Evolutionary conservation across 495 filamentous ascomycete species (phyloP).

Genomic region (Paragyromitra xinjiangensis): DNA sequence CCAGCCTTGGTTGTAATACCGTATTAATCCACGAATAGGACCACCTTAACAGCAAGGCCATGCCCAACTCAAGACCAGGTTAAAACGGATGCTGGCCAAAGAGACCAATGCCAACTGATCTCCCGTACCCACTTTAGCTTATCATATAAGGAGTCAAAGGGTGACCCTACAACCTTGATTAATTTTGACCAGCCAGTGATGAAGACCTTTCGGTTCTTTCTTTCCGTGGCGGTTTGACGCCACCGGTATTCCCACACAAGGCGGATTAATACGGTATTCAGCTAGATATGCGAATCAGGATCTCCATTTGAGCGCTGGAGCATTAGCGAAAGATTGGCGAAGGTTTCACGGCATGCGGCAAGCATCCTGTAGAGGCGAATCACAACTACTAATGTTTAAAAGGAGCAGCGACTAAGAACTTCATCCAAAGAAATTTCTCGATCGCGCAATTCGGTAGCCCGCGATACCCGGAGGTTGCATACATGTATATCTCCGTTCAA

Average conservation of each 20-base stretch:
- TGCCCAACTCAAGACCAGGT: not conserved
- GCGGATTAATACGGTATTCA: constrained; percentile 7
- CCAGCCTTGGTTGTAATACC: not conserved
- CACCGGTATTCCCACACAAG: not conserved
- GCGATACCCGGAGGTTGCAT: not conserved
- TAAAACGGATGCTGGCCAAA: not conserved
- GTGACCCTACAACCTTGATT: not conserved
- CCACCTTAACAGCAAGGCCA: not conserved
- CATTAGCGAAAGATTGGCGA: constrained; percentile 54
- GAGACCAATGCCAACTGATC: constrained; percentile 1
- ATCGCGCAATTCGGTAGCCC: not conserved
- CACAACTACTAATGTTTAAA: not conserved
- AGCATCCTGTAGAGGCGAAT: constrained; percentile 1
- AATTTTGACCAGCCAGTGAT: not conserved
- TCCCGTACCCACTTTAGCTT: not conserved
- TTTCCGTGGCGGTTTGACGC: not conserved
- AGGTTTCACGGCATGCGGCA: constrained; percentile 48
- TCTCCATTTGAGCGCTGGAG: constrained; percentile 30
- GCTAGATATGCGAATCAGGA: constrained; percentile 36
- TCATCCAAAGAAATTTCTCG: not conserved
- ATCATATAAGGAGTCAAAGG: not conserved
- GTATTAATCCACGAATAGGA: not conserved
- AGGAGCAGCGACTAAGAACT: not conserved
- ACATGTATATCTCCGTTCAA: not conserved
- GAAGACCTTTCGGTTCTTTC: not conserved